These are phyloP conservation scores for Exophiala calicioides DNA, from an alignment of 2,329 filamentous ascomycete genomes.

Conservation along the genomic window DNA sequence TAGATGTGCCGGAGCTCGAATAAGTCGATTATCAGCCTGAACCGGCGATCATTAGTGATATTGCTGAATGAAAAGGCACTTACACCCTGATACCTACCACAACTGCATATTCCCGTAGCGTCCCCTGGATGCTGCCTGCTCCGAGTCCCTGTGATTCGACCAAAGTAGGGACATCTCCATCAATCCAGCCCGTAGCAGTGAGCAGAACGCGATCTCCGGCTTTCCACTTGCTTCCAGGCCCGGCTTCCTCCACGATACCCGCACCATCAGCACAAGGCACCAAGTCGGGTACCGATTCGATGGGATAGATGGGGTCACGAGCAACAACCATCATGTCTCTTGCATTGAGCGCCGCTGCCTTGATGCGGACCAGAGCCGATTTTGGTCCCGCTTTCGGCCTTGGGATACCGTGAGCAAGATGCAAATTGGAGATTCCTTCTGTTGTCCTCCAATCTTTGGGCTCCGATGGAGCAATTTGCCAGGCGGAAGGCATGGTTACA, in stretches of 20 bases:
- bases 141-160: constrained; percentile 8
- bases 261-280: constrained; percentile 42
- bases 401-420: constrained; percentile 4
- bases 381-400: constrained; percentile 6
- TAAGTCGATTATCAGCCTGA: no score
- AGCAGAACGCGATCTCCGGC: constrained; percentile 9
- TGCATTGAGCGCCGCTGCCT: constrained; percentile 13
- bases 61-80: no score
- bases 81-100: no score
- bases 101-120: constrained; percentile 11
- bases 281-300: constrained; percentile 27
- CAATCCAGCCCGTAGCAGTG: constrained; percentile 3
- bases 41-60: no score
- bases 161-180: constrained; percentile 7
- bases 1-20: constrained; percentile 43
- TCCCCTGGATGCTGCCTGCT: constrained; percentile 9
- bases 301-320: constrained; percentile 13
- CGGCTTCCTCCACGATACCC: constrained; percentile 38
- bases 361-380: constrained; percentile 11
- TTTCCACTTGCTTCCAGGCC: constrained; percentile 20
- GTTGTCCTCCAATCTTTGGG: constrained; percentile 13
- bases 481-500: constrained; percentile 11
- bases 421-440: constrained; percentile 7
- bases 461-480: constrained; percentile 14
- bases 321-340: constrained; percentile 16